Evolutionary conservation across 2,329 filamentous ascomycete genomes (phyloP).

Genomic region (Xylariaceae sp.): DNA sequence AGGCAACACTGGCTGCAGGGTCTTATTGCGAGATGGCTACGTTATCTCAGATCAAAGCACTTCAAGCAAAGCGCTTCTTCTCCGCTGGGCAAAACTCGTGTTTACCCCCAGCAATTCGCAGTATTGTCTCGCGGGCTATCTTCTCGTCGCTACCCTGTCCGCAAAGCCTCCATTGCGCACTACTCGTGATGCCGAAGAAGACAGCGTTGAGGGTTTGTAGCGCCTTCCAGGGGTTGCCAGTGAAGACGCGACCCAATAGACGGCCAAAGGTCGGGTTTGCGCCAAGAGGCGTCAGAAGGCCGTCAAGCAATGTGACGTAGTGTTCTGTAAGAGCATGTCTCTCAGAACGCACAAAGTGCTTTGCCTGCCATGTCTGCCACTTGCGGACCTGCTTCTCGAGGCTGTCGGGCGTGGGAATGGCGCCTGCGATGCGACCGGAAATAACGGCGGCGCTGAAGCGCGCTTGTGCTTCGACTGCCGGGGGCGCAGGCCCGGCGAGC

Average conservation of each 20-base stretch:
- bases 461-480: conserved; percentile 33
- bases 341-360: conserved; percentile 29
- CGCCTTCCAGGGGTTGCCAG: conserved; percentile 24
- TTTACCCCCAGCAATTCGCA: conserved; percentile 18
- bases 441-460: conserved; percentile 32
- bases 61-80: conserved; percentile 9
- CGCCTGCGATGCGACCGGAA: conserved; percentile 22
- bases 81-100: conserved; percentile 26
- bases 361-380: conserved; percentile 25
- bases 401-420: conserved; percentile 23
- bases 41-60: too few relatives aligned
- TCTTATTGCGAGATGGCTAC: too few relatives aligned
- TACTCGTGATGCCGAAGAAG: conserved; percentile 16
- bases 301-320: conserved; percentile 31
- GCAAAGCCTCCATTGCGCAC: neutral
- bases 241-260: conserved; percentile 26
- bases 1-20: too few relatives aligned
- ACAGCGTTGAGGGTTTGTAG: conserved; percentile 30
- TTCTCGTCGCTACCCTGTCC: neutral
- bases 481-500: conserved; percentile 29
- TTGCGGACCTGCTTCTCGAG: conserved; percentile 26
- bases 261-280: conserved; percentile 29
- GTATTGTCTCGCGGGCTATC: neutral
- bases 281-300: conserved; percentile 31
- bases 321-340: conserved; percentile 29